A percentile compares a stretch with the other conserved stretches of the same genome.
phyloP scores from a whole-genome alignment of 176 grass and related monocot genomes.

The Metroxylon sagu region DNA sequence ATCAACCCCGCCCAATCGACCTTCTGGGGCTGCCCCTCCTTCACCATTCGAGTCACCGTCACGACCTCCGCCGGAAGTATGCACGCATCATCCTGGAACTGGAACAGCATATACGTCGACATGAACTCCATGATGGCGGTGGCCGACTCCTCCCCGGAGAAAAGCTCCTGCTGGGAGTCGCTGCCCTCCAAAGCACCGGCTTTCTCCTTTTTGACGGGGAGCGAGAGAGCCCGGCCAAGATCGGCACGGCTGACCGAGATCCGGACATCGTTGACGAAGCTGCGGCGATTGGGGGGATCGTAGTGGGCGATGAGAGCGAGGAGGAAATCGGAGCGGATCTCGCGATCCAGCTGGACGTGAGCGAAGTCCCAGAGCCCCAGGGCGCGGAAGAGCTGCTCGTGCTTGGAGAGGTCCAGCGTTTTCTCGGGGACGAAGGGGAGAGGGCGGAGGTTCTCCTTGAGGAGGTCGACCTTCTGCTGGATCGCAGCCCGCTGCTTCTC shows the following conservation, averaged over 20 bases:
- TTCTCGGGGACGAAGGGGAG: too few relatives aligned
- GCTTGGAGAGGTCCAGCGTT: too few relatives aligned
- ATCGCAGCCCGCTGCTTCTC: too few relatives aligned
- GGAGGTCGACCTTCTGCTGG: too few relatives aligned
- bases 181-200: not conserved
- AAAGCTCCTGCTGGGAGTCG: constrained; percentile 16
- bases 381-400: too few relatives aligned
- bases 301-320: constrained; percentile 53
- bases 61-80: constrained; percentile 57
- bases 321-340: constrained; percentile 51
- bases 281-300: constrained; percentile 40
- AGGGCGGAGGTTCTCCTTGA: too few relatives aligned
- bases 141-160: constrained; percentile 24
- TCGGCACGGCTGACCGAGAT: constrained; percentile 43
- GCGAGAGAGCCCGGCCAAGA: constrained; percentile 42
- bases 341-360: not conserved
- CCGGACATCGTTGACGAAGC: constrained; percentile 47
- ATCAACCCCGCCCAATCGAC: constrained; percentile 73
- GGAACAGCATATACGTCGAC: constrained; percentile 47
- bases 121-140: constrained; percentile 43
- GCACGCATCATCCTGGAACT: constrained; percentile 57
- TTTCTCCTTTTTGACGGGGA: constrained; percentile 46
- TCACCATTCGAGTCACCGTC: constrained; percentile 43
- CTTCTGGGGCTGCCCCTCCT: constrained; percentile 55
- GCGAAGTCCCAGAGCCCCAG: too few relatives aligned